phyloP scores from a whole-genome alignment of 495 filamentous ascomycete species.

The Xylaria longipes region DNA sequence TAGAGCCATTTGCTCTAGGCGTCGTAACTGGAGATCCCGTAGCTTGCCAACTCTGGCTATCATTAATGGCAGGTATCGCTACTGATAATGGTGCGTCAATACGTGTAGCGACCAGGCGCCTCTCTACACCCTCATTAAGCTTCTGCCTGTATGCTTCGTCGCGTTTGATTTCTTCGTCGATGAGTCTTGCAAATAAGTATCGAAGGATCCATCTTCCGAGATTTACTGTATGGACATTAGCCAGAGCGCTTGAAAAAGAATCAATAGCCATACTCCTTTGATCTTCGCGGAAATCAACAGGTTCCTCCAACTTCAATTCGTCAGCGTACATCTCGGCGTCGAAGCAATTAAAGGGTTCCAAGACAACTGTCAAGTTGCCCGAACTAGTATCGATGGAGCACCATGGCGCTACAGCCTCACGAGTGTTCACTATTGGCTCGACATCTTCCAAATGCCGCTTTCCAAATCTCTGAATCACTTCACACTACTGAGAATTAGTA shows the following conservation, averaged over 20 bases:
- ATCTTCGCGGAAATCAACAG: constrained; percentile 84
- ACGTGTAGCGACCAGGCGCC: constrained; percentile 59
- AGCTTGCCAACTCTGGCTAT: constrained; percentile 51
- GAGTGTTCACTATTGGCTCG: constrained; percentile 82
- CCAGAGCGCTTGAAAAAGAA: neutral
- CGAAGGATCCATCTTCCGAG: constrained; percentile 96
- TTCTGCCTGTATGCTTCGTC: constrained; percentile 75
- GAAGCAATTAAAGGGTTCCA: constrained; percentile 96
- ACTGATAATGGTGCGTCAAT: constrained; percentile 69
- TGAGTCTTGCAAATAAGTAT: constrained; percentile 87
- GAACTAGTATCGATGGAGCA: constrained; percentile 93
- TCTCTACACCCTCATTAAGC: constrained; percentile 66
- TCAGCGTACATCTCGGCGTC: constrained; percentile 98
- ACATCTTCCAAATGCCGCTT: constrained; percentile 95
- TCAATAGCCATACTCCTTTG: constrained; percentile 78
- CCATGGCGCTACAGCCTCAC: constrained; percentile 91
- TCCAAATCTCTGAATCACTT: constrained; percentile 84
- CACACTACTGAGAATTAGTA: constrained; percentile 63
- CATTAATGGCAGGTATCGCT: constrained; percentile 67
- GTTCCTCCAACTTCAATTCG: constrained; percentile 74
- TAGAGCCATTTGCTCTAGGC: constrained; percentile 67
- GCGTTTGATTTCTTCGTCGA: constrained; percentile 85
- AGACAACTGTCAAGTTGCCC: constrained; percentile 83
- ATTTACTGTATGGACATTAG: constrained; percentile 68
- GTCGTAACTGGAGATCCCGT: constrained; percentile 55